Base-by-base conservation (phyloP, 2,329 filamentous ascomycete genomes). In the Onygena corvina region DNA sequence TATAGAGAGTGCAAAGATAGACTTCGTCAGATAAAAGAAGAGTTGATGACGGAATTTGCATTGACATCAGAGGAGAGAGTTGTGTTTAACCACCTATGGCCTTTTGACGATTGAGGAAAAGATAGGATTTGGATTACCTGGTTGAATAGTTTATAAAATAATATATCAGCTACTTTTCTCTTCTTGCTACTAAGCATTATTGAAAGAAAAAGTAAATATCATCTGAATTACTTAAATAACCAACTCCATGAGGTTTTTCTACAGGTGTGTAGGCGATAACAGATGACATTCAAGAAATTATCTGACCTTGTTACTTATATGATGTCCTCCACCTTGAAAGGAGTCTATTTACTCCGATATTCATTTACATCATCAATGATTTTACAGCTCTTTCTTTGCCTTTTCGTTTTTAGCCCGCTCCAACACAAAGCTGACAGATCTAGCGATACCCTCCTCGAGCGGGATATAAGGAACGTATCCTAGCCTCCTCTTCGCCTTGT, bases 361-460 rank as follows among this genome's bases (percentile, higher is more conserved):
- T 18, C 9, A 9, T 12, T 23, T 40, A 40, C 27, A 27, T 42
- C 20, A 27, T 29, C 5, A n/a, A n/a, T n/a, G 27, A 29, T n/a
- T 2, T n/a, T 27, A 70, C 56, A 66, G 55, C 27, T 53, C 59
- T 59, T 71, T 70, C 64, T 71, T 69, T 50, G 63, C 65, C 25
- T 52, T 56, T 23, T 58, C 57, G 46, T 59, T 54, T 35, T 59
- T 57, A 48, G 63, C 58, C 46, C 59, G 58, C 51, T 66, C 64
- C 50, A 67, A 53, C 44, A 67, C 62, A 52, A 65, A 68, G 31
- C 65, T 64, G 36, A 72, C 70, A n/a, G 67, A 64, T 55, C 70
- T 65, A n/a, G 62, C 62, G 40, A 71, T 61, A 11, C 68, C 71
- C 58, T 74, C 71, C 49, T 72, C 65, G 34, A 74, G 59, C 2